phyloP scores from a whole-genome alignment of 2,329 filamentous ascomycete species.

The Diaporthe longicolla region DNA sequence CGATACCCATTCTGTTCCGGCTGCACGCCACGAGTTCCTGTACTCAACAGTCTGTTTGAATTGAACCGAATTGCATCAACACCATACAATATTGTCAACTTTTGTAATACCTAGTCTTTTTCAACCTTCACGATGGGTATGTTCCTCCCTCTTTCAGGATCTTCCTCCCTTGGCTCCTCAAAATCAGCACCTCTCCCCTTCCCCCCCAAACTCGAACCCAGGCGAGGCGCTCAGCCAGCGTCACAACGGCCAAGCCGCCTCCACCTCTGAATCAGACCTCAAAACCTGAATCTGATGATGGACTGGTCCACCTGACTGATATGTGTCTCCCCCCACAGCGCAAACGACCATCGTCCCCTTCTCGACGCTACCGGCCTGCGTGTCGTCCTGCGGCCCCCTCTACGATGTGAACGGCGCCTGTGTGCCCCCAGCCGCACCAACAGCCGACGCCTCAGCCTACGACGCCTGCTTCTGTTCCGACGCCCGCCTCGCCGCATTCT shows the following conservation, averaged over 20 bases:
- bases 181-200: neutral
- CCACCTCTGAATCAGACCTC: conserved; percentile 15
- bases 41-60: neutral
- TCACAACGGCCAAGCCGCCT: conserved; percentile 17
- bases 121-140: conserved; percentile 38
- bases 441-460: conserved; percentile 67
- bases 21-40: conserved; percentile 2
- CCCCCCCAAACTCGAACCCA: neutral
- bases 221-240: neutral
- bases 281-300: conserved; percentile 6
- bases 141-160: neutral
- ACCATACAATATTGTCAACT: neutral
- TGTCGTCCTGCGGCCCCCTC: conserved; percentile 69
- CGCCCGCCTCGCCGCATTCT: conserved; percentile 69
- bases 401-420: conserved; percentile 81
- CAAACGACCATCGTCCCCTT: conserved; percentile 71
- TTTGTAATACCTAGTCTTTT: conserved; percentile 33
- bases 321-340: conserved; percentile 44
- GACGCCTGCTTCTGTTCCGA: conserved; percentile 82
- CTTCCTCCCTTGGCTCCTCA: neutral
- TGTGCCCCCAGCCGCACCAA: conserved; percentile 69
- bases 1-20: neutral
- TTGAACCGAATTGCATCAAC: conserved; percentile 15
- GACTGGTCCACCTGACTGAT: conserved; percentile 25
- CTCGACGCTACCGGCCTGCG: conserved; percentile 73